These are phyloP conservation scores for Alliaria petiolata DNA, from an alignment of 345 rosid genomes.

Conservation along the genomic window DNA sequence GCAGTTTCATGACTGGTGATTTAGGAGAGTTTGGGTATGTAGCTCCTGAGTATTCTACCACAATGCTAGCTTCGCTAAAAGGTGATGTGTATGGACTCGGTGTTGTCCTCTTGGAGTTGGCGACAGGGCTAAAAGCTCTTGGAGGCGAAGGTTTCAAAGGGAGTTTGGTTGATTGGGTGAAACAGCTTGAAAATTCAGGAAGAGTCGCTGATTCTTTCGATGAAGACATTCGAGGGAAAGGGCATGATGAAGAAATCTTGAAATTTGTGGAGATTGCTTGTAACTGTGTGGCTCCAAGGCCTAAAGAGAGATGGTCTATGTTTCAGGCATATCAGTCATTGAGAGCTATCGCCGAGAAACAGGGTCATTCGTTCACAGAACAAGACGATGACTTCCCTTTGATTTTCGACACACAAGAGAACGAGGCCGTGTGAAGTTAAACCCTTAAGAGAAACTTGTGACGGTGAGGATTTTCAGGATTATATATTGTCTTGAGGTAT, in stretches of 20 bases:
- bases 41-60: slow-evolving; percentile 72
- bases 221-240: slow-evolving; percentile 44
- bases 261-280: slow-evolving; percentile 62
- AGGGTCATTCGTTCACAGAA: slow-evolving; percentile 49
- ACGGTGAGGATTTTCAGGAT: neutral
- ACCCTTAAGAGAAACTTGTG: neutral
- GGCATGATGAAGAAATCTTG: slow-evolving; percentile 58
- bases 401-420: slow-evolving; percentile 51
- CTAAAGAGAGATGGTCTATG: slow-evolving; percentile 81
- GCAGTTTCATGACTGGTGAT: slow-evolving; percentile 51
- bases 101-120: slow-evolving; percentile 77
- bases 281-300: slow-evolving; percentile 55
- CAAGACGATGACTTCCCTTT: slow-evolving; percentile 68
- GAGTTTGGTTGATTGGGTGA: slow-evolving; percentile 79
- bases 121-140: slow-evolving; percentile 56
- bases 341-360: slow-evolving; percentile 47
- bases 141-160: slow-evolving; percentile 61
- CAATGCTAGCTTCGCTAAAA: slow-evolving; percentile 65
- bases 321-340: slow-evolving; percentile 64
- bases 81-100: slow-evolving; percentile 89
- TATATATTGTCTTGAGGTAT: neutral
- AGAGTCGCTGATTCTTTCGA: slow-evolving; percentile 50
- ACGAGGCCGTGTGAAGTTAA: slow-evolving; percentile 27
- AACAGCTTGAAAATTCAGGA: slow-evolving; percentile 44
- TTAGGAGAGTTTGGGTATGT: slow-evolving; percentile 80